phyloP scores from a whole-genome alignment of 2,329 filamentous ascomycete species.

The Fusarium penzigii region DNA sequence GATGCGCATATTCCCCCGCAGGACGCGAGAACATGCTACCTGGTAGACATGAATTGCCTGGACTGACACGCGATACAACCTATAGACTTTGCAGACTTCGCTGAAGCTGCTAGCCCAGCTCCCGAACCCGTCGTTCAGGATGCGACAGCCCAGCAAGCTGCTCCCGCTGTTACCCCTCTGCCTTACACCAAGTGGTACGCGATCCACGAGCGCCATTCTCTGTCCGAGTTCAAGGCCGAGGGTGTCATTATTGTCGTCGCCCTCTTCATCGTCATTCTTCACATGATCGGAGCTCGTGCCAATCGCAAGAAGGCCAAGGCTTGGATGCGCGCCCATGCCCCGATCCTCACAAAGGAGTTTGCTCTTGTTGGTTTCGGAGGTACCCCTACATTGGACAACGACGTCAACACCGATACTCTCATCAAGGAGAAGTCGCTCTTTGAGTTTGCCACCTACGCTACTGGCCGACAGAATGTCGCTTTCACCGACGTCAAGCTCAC shows the following conservation, averaged over 20 bases:
- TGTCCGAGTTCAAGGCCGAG: conserved; percentile 85
- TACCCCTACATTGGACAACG: conserved; percentile 49
- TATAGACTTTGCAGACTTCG: conserved; percentile 92
- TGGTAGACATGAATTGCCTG: conserved; percentile 2
- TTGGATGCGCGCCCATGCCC: conserved; percentile 77
- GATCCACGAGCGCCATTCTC: conserved; percentile 84
- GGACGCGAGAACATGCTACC: background rate
- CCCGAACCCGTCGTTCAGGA: conserved; percentile 51
- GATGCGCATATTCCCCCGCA: conserved; percentile 17
- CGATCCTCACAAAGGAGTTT: conserved; percentile 77
- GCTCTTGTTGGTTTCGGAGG: conserved; percentile 79
- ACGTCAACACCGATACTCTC: conserved; percentile 45
- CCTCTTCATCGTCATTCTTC: conserved; percentile 71
- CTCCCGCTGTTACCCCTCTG: conserved; percentile 50
- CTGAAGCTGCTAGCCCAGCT: conserved; percentile 70
- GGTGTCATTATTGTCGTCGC: conserved; percentile 78
- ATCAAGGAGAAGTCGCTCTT: conserved; percentile 86
- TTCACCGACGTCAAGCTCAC: conserved; percentile 85
- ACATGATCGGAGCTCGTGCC: conserved; percentile 76
- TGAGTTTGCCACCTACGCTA: conserved; percentile 85
- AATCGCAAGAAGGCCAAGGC: conserved; percentile 79
- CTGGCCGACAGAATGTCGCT: conserved; percentile 88
- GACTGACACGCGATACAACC: conserved; percentile 28
- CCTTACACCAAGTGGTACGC: conserved; percentile 97
- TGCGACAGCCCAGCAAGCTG: conserved; percentile 47